Base-by-base conservation (phyloP, 1,284 basidiomycete genomes). In the Trametes pubescens region DNA sequence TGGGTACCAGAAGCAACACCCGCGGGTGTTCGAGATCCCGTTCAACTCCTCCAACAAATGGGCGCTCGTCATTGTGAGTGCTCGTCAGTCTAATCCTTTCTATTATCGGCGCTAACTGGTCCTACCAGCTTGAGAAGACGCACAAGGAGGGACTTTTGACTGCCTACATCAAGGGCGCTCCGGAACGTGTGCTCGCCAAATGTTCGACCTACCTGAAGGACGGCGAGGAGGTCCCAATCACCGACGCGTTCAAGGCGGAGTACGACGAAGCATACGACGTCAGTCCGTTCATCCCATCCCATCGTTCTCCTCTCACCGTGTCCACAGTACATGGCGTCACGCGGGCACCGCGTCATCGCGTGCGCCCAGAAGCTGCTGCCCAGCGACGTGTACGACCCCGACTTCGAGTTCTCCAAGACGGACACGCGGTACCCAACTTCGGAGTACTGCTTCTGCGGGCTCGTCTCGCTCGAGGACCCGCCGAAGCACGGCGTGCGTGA, bases 21-120 rank as follows among this genome's bases (percentile, higher is more conserved):
- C 83, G 5, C 88, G 88, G 71, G 84, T 85, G 16, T 90, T 89
- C 66, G 87, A 89, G 76, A 85, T 90, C 14, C 88, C 88, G 32
- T 90, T 90, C 78, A 90, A 90, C 72, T 87, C 87, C 16, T 85
- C 84, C 13, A 89, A 89, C 72, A 90, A 90, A 76, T 90, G 87
- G 87, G 88, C 88, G 13, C 72, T 90, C 61, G 86, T 87, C 44
- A 87, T 89, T 40, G 87, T 89, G 61, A 73, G 85, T 78, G 57
- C 60, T 51, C 5, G 32, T 47, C 24, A 44, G 32, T 51, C 16
- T 48, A 13, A 9, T 59, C 13, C 32, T 14, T 22, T 38, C 13
- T 5, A 8, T 22, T 1, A 22, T 26, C 4, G 24, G 47, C 62
- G 52, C 54, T 57, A 26, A 32, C 6, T 8, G 1, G 4, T 37